Conservation (phyloP, 345 rosid species). For the Clarkia xantiana region DNA sequence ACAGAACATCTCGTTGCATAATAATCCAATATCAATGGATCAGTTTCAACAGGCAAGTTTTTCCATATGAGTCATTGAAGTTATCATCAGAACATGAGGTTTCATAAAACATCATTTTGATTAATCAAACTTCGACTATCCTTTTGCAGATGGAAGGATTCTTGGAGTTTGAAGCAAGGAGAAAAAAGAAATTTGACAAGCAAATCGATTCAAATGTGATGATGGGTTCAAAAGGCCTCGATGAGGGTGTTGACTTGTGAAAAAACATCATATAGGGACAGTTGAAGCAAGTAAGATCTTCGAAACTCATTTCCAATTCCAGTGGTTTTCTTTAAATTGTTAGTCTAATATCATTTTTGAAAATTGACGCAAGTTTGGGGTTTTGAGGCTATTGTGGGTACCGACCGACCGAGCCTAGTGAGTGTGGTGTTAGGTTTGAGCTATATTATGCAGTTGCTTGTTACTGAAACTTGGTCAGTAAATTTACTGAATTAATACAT, state of each 20-base stretch:
- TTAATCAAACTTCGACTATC: not conserved
- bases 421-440: too few relatives aligned
- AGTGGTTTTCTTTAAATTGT: too few relatives aligned
- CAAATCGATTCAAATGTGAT: slow-evolving; percentile 93
- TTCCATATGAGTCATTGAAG: slow-evolving; percentile 1
- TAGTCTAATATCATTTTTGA: too few relatives aligned
- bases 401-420: too few relatives aligned
- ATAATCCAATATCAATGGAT: slow-evolving; percentile 82
- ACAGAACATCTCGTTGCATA: slow-evolving; percentile 74
- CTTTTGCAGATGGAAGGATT: slow-evolving; percentile 73
- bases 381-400: too few relatives aligned
- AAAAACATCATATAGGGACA: not conserved
- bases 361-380: too few relatives aligned
- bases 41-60: slow-evolving; percentile 77
- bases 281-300: not conserved
- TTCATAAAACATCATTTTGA: not conserved
- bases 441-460: too few relatives aligned
- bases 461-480: too few relatives aligned
- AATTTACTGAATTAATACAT: too few relatives aligned
- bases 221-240: slow-evolving; percentile 91
- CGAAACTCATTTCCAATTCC: too few relatives aligned
- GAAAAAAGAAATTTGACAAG: slow-evolving; percentile 89
- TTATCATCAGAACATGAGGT: not conserved
- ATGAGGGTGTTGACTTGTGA: slow-evolving; percentile 73
- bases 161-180: slow-evolving; percentile 74